Evolutionary conservation across 1,284 basidiomycete species (phyloP).

Genomic region (Caloboletus inedulis): DNA sequence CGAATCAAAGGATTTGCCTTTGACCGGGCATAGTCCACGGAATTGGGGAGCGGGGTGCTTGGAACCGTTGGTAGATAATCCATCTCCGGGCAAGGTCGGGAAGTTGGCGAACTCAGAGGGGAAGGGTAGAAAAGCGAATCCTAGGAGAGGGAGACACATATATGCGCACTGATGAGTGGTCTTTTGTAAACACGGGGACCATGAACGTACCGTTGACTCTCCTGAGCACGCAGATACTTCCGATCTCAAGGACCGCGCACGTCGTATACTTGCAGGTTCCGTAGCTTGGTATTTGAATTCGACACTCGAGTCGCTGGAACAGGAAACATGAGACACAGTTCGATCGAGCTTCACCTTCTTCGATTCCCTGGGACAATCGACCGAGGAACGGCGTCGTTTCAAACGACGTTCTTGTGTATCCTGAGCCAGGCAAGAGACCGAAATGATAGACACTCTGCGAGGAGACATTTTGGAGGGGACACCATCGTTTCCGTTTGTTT

Average conservation of each 20-base stretch:
- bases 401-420: not conserved
- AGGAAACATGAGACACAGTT: constrained; percentile 1
- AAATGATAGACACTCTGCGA: not conserved
- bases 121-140: constrained; percentile 10
- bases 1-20: constrained; percentile 26
- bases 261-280: constrained; percentile 30
- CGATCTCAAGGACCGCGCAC: constrained; percentile 27
- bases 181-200: not conserved
- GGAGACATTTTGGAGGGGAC: not conserved
- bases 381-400: constrained; percentile 21
- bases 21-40: constrained; percentile 24
- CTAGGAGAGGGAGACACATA: constrained; percentile 10
- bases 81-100: not conserved
- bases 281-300: constrained; percentile 20
- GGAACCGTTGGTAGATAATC: constrained; percentile 22
- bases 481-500: not conserved
- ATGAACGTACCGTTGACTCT: constrained; percentile 12
- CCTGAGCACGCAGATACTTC: constrained; percentile 16
- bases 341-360: constrained; percentile 24
- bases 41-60: constrained; percentile 28
- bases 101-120: not conserved
- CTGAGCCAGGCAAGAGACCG: not conserved
- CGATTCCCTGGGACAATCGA: not conserved
- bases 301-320: not conserved
- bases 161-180: not conserved